A percentile compares a stretch with the other conserved stretches of the same genome.
These are phyloP conservation scores for Saturnispora hagleri DNA, from an alignment of 805 yeast species.

Conservation along the genomic window DNA sequence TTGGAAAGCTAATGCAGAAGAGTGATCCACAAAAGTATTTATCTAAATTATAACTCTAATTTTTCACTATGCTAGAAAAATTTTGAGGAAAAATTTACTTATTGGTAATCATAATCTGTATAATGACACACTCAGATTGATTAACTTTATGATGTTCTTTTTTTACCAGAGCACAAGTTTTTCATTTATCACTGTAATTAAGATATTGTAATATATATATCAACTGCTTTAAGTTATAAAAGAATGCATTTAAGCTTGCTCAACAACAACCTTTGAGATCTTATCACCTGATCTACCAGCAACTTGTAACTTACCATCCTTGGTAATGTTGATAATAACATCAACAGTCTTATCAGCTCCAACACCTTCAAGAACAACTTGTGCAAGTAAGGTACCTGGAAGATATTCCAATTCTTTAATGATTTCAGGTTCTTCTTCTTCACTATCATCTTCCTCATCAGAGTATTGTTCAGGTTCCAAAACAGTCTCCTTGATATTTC, in stretches of 20 bases:
- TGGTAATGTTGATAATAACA: constrained; percentile 53
- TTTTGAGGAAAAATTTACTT: background rate
- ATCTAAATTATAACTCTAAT: background rate
- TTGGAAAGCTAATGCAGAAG: background rate
- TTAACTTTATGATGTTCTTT: too few species aligned
- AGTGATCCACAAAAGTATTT: background rate
- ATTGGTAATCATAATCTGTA: too few species aligned
- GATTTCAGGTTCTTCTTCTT: constrained; percentile 88
- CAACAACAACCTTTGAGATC: constrained; percentile 41
- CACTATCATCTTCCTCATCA: constrained; percentile 39
- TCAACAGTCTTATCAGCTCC: constrained; percentile 60
- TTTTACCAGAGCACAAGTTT: too few species aligned
- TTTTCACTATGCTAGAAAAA: background rate
- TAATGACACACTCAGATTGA: too few species aligned
- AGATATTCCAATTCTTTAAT: constrained; percentile 64
- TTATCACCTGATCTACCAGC: constrained; percentile 49
- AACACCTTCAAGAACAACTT: constrained; percentile 64
- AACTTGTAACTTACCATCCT: constrained; percentile 55
- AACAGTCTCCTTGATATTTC: constrained; percentile 73
- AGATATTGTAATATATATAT: background rate
- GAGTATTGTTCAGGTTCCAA: constrained; percentile 56
- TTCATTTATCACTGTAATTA: background rate
- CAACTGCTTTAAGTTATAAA: background rate
- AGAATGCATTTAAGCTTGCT: constrained; percentile 17
- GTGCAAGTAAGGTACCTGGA: constrained; percentile 69